A percentile compares a stretch with the other conserved stretches of the same genome.
These are phyloP conservation scores for Heracleum sosnowskyi DNA, from an alignment of 129 eudicot species.

Conservation along the genomic window DNA sequence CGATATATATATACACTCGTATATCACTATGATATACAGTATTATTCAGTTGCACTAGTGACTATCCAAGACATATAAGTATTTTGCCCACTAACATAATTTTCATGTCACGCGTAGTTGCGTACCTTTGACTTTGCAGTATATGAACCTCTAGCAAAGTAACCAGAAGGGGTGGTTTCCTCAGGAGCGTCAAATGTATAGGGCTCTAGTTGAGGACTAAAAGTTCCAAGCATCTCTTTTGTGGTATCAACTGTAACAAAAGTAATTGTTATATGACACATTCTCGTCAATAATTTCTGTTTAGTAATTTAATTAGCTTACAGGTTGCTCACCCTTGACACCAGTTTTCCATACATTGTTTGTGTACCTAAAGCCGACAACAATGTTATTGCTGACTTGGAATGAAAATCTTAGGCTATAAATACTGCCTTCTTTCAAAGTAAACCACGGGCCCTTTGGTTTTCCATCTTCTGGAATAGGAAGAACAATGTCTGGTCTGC, in stretches of 20 bases:
- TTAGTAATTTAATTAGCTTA: background rate
- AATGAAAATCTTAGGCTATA: conserved; percentile 53
- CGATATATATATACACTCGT: background rate
- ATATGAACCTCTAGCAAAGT: conserved; percentile 41
- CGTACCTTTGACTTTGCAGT: conserved; percentile 51
- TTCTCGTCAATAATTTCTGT: background rate
- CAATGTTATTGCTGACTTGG: conserved; percentile 65
- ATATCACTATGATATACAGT: background rate
- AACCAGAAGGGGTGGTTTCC: conserved; percentile 67
- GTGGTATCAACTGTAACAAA: conserved; percentile 45
- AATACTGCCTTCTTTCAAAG: conserved; percentile 60
- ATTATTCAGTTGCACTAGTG: background rate
- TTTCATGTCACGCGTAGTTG: background rate
- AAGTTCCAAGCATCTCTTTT: conserved; percentile 66
- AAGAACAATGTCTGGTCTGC: conserved; percentile 49
- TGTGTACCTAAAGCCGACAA: conserved; percentile 59
- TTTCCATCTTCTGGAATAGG: conserved; percentile 53
- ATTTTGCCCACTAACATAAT: background rate
- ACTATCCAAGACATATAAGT: background rate
- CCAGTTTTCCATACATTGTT: conserved; percentile 74
- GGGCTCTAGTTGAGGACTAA: conserved; percentile 57
- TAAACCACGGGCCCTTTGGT: conserved; percentile 60
- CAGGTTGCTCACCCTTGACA: conserved; percentile 38
- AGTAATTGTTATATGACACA: background rate
- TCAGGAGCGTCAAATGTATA: conserved; percentile 60